Evolutionary conservation across 768 basidiomycete species (phyloP).

Genomic region (Glaciozyma martinii): DNA sequence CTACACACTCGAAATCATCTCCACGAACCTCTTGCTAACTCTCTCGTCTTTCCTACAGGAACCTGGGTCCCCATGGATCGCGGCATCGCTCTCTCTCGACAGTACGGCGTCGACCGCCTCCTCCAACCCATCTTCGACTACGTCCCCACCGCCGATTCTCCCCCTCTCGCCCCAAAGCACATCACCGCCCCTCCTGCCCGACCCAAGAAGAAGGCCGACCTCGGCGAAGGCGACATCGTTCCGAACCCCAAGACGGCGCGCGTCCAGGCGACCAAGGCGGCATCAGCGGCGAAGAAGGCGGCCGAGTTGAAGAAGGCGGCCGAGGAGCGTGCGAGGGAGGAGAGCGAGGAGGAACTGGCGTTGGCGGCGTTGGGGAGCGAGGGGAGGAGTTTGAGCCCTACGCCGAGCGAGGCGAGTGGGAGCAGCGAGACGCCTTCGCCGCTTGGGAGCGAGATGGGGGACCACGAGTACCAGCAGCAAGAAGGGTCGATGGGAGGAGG

Average conservation of each 20-base stretch:
- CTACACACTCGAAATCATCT: not conserved
- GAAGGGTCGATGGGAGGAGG: slow-evolving; percentile 6
- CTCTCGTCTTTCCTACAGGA: slow-evolving; percentile 46
- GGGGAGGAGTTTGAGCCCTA: slow-evolving; percentile 81
- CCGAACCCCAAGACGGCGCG: slow-evolving; percentile 4
- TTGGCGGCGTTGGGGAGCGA: not conserved
- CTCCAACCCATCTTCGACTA: slow-evolving; percentile 93
- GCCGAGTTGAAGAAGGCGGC: not conserved
- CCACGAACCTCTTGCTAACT: not conserved
- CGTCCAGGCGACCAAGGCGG: slow-evolving; percentile 8
- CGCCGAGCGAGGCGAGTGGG: slow-evolving; percentile 72
- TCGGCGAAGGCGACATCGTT: slow-evolving; percentile 16
- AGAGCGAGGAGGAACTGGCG: not conserved
- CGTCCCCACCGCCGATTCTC: slow-evolving; percentile 70
- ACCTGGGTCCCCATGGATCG: slow-evolving; percentile 97
- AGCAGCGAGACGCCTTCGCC: slow-evolving; percentile 92
- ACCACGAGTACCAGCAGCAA: slow-evolving; percentile 11
- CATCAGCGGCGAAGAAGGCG: slow-evolving; percentile 3
- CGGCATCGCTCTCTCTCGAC: slow-evolving; percentile 72
- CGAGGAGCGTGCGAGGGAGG: slow-evolving; percentile 4
- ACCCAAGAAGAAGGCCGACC: slow-evolving; percentile 29
- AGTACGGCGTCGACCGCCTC: slow-evolving; percentile 81
- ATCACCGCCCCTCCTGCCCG: slow-evolving; percentile 57
- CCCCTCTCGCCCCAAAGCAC: slow-evolving; percentile 93
- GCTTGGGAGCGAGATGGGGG: slow-evolving; percentile 43